Percentiles rank a stretch among this genome's conserved stretches.
Evolutionary conservation across 78 protist species (phyloP).

Genomic region (Mastigamoeba balamuthi): DNA sequence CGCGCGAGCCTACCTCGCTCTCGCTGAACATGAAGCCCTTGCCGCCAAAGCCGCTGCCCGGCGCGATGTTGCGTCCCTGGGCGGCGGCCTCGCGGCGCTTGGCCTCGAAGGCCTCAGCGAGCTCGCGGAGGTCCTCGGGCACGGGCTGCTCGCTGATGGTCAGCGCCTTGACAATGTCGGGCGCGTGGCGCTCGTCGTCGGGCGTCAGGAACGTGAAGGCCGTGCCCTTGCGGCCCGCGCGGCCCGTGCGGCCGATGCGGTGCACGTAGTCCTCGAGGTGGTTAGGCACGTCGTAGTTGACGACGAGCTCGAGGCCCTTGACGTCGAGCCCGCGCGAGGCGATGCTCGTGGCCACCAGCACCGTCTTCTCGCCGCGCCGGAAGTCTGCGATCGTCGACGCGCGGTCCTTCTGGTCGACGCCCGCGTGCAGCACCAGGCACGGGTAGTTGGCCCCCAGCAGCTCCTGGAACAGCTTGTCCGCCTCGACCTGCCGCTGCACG

Average conservation of each 20-base stretch:
- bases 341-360: slow-evolving; percentile 91
- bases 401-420: slow-evolving; percentile 92
- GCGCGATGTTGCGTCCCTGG: slow-evolving; percentile 25
- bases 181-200: slow-evolving; percentile 58
- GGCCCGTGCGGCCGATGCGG: slow-evolving; percentile 94
- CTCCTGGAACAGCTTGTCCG: slow-evolving; percentile 66
- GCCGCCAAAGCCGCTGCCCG: slow-evolving; percentile 56
- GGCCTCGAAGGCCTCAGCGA: neutral
- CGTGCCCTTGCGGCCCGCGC: slow-evolving; percentile 88
- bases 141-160: neutral
- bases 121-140: slow-evolving; percentile 20
- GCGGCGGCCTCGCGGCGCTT: neutral
- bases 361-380: slow-evolving; percentile 29
- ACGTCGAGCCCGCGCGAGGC: slow-evolving; percentile 99
- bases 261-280: slow-evolving; percentile 95
- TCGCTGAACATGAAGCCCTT: slow-evolving; percentile 64
- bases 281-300: slow-evolving; percentile 89
- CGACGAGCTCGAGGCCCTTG: slow-evolving; percentile 63
- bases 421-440: slow-evolving; percentile 86
- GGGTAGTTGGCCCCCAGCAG: slow-evolving; percentile 40
- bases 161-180: slow-evolving; percentile 56
- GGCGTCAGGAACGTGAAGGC: slow-evolving; percentile 82
- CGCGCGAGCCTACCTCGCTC: slow-evolving; percentile 13
- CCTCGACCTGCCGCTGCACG: slow-evolving; percentile 71
- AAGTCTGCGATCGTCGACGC: slow-evolving; percentile 74